Conservation (phyloP, 2,329 filamentous ascomycete genomes). For the Colletotrichum acutatum region DNA sequence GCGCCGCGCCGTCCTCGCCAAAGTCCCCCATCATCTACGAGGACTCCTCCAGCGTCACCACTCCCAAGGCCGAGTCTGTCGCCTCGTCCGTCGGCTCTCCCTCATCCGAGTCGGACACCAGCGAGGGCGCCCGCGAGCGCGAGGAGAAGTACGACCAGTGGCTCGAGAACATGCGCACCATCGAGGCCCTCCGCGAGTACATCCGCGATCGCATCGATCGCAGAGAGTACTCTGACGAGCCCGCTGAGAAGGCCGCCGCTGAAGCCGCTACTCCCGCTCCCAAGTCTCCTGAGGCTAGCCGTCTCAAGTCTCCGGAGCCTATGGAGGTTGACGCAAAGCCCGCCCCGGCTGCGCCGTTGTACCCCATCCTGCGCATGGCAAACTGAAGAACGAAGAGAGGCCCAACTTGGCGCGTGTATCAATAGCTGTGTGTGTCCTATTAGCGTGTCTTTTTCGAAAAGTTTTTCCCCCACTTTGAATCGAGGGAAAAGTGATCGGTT, state of each 20-base stretch:
- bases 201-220: slow-evolving; percentile 67
- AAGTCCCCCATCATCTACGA: slow-evolving; percentile 48
- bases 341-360: slow-evolving; percentile 41
- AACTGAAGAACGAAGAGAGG: slow-evolving; percentile 40
- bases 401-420: slow-evolving; percentile 20
- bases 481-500: slow-evolving; percentile 31
- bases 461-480: slow-evolving; percentile 1
- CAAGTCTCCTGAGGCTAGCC: slow-evolving; percentile 28
- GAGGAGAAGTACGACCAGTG: slow-evolving; percentile 73
- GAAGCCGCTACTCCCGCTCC: background rate
- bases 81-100: slow-evolving; percentile 63
- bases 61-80: slow-evolving; percentile 58
- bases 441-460: slow-evolving; percentile 31
- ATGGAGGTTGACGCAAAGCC: slow-evolving; percentile 36
- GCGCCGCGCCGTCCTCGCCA: slow-evolving; percentile 58
- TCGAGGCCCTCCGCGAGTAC: slow-evolving; percentile 70
- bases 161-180: slow-evolving; percentile 73
- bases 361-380: slow-evolving; percentile 53
- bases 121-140: slow-evolving; percentile 63
- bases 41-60: slow-evolving; percentile 50
- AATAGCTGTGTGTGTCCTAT: slow-evolving; percentile 26
- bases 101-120: slow-evolving; percentile 64
- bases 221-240: slow-evolving; percentile 61
- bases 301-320: slow-evolving; percentile 39
- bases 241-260: slow-evolving; percentile 27